phyloP scores from a whole-genome alignment of 352 stramenopile species.

The Globisporangium nunn region DNA sequence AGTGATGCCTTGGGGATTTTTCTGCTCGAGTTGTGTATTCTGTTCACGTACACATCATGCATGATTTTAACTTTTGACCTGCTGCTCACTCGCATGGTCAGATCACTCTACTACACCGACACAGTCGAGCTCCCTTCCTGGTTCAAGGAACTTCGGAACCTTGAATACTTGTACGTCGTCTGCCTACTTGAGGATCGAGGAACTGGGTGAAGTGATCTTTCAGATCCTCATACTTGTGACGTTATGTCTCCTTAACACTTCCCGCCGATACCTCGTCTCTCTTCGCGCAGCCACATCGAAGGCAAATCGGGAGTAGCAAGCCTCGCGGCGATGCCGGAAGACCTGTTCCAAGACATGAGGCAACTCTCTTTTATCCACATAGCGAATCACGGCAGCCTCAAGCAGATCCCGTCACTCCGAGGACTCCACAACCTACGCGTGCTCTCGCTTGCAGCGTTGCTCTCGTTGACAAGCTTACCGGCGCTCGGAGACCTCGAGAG shows the following conservation, averaged over 20 bases:
- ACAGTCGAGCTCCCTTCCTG: constrained; percentile 19
- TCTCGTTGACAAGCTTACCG: constrained; percentile 12
- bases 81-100: constrained; percentile 1
- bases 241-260: not conserved
- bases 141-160: constrained; percentile 18
- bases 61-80: no score
- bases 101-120: constrained; percentile 24
- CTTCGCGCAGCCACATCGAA: constrained; percentile 17
- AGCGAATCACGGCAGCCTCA: constrained; percentile 13
- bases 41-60: no score
- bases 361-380: constrained; percentile 28
- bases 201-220: no score
- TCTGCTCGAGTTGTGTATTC: no score
- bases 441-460: constrained; percentile 19
- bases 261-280: no score
- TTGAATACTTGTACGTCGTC: constrained; percentile 26
- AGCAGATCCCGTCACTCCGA: constrained; percentile 15
- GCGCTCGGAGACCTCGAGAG: constrained; percentile 15
- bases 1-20: no score
- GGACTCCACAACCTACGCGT: constrained; percentile 20
- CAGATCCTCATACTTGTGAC: no score
- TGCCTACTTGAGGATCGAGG: no score
- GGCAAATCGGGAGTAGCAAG: constrained; percentile 15
- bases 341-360: constrained; percentile 23
- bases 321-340: constrained; percentile 15